Percentiles rank a stretch among this genome's conserved stretches.
These are phyloP conservation scores for Eucalyptus sp. DNA, from an alignment of 345 rosid genomes.

Conservation along the genomic window DNA sequence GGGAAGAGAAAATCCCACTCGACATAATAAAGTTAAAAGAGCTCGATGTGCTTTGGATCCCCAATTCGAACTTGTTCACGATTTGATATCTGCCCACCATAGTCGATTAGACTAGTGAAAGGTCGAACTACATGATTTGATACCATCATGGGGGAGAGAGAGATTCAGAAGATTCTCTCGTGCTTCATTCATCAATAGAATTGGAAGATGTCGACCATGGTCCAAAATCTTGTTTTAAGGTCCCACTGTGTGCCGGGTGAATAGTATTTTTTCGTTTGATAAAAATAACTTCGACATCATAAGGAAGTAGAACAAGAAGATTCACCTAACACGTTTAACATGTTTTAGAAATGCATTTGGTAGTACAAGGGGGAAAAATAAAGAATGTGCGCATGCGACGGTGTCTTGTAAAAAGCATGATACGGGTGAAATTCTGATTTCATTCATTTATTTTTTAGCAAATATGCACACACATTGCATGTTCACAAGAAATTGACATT, in stretches of 20 bases:
- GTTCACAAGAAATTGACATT: background rate
- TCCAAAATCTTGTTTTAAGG: background rate
- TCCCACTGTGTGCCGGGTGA: background rate
- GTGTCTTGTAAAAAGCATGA: background rate
- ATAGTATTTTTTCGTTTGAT: background rate
- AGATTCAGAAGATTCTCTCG: background rate
- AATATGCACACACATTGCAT: background rate
- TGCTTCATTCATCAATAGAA: background rate
- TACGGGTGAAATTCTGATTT: background rate
- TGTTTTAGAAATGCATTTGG: background rate
- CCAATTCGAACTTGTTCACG: background rate
- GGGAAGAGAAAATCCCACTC: background rate
- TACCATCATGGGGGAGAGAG: background rate
- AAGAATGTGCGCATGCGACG: background rate
- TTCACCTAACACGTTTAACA: background rate
- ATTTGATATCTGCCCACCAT: background rate
- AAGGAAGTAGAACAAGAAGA: background rate
- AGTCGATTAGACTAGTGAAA: background rate
- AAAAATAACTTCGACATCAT: background rate
- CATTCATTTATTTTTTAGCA: background rate
- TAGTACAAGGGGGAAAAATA: background rate
- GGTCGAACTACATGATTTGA: background rate
- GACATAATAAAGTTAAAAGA: background rate
- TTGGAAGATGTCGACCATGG: background rate
- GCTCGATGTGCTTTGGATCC: background rate